Base-by-base conservation (phyloP, 306 rosid species). In the Parietaria judaica region DNA sequence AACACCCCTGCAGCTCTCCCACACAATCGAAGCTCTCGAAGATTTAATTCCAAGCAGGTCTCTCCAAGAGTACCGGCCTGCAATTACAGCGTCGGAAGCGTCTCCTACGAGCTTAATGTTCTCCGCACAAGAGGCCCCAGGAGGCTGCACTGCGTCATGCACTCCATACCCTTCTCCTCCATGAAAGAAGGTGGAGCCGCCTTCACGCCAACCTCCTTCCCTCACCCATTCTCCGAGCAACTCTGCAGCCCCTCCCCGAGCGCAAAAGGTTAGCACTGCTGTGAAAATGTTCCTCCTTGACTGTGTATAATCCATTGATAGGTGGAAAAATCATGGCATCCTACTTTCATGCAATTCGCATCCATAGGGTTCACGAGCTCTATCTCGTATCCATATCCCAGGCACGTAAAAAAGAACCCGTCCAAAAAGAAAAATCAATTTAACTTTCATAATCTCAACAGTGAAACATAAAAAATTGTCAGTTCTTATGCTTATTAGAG, bases 51-150 rank as follows among this genome's bases (percentile, higher is more conserved):
- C 34, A 92, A 82, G 65, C 89, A 86, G 72, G 96, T 88, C 60
- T 85, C 96, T 3, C 96, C 98, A 1, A 88, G 86, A 80, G 90
- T 92, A 61, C 98, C 98, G 17, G 79, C 96, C 2, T 91, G 98
- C 43, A 88, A 86, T 75, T 92, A 81, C 78, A 80, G 81, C 73
- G 84, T 92, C 77, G 98, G 96, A n/a, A 91, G 86, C 75, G 80
- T 92, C 73, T 76, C 87, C 8, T 92, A 92, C 57, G 98, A 92
- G 67, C 65, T 92, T 52, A 92, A 92, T 7, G 98, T 92, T 60
- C 79, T 92, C 1, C 96, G 98, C 36, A 92, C 98, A 34, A 70
- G 98, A 31, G 98, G 98, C 50, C 98, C 98, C 4, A 74, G 98
- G 70, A 85, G 86, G 82, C 84, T 92, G 95, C 95, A 92, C 36